phyloP scores from a whole-genome alignment of 805 yeast genomes.

The Debaryomyces maramus region DNA sequence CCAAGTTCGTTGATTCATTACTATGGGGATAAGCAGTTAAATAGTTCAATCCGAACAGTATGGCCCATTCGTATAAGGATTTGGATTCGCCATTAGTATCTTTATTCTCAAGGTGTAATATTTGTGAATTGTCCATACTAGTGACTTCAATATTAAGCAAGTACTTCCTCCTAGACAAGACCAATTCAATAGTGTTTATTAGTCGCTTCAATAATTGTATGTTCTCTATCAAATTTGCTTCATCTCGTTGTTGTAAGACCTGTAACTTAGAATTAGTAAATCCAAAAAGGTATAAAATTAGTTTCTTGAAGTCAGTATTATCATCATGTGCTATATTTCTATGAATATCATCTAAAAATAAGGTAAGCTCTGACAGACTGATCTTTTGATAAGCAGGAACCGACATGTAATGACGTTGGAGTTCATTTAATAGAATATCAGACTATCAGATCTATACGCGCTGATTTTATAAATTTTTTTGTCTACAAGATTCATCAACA shows the following conservation, averaged over 20 bases:
- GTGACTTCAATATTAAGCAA: conserved; percentile 21
- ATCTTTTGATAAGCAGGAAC: conserved; percentile 15
- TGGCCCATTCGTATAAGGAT: conserved; percentile 31
- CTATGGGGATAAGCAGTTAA: conserved; percentile 17
- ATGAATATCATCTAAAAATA: conserved; percentile 36
- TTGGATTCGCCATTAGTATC: not conserved
- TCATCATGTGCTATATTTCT: conserved; percentile 29
- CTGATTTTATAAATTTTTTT: not conserved
- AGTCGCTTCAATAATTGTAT: conserved; percentile 13
- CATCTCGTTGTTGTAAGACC: not conserved
- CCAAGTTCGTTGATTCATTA: conserved; percentile 15
- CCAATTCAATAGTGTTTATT: conserved; percentile 31
- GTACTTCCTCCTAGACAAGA: conserved; percentile 30
- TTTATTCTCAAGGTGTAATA: not conserved
- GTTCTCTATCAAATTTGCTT: not conserved
- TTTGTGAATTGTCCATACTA: conserved; percentile 8
- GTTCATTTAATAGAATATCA: not conserved
- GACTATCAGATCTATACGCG: conserved; percentile 1
- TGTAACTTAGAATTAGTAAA: conserved; percentile 28
- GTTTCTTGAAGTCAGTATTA: conserved; percentile 35
- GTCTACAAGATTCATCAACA: not conserved
- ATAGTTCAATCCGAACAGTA: conserved; percentile 27
- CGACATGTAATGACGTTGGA: conserved; percentile 1
- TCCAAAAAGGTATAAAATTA: conserved; percentile 32
- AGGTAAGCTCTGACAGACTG: conserved; percentile 25